Evolutionary conservation across 2,329 filamentous ascomycete species (phyloP), one percentile per base, ranked within the genome.

Genomic region (Colletotrichum karsti): DNA sequence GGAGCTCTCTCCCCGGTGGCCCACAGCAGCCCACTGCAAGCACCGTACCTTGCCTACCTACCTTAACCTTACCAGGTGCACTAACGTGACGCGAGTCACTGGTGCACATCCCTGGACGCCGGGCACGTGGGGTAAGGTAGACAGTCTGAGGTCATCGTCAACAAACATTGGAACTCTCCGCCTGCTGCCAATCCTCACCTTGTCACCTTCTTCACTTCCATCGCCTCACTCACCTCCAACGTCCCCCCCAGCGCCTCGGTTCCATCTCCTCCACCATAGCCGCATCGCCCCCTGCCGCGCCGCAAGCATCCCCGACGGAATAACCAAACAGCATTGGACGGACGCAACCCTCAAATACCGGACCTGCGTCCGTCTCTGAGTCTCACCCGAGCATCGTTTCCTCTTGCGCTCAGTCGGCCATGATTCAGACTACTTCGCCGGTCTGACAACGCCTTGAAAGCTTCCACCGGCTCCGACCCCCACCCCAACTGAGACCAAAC

Each of bases 91-190:
- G n/a, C n/a, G n/a, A 28, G 39, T 20, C 42, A 50, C 20, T n/a
- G 12, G 15, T 12, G 33, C 33, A 35, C 33, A 35, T 35, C 33
- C 33, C 33, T 35, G 33, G n/a, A 37, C 30, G 60, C 39, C 22
- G 56, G 56, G 22, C 28, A 53, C 35, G 55, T 64, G 62, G 54
- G 55, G 54, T 55, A 24, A 28, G 30, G n/a, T 10, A 22, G 56
- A 65, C 56, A 65, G 63, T 65, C 37, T 65, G 62, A 61, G 56
- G 62, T 53, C 56, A 61, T 65, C 28, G 46, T 33, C 20, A 62
- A 66, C 46, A 66, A 60, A 37, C 48, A 30, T 37, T 20, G 15
- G 15, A 13, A 44, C 18, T 37, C 35, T 44, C 37, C 37, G 18
- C 24, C n/a, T 7, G 37, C 24, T 33, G n/a, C 35, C 41, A 50